Evolutionary conservation across 371 early-diverging fungal genomes (phyloP).

Genomic region (Basidiobolus meristosporus): DNA sequence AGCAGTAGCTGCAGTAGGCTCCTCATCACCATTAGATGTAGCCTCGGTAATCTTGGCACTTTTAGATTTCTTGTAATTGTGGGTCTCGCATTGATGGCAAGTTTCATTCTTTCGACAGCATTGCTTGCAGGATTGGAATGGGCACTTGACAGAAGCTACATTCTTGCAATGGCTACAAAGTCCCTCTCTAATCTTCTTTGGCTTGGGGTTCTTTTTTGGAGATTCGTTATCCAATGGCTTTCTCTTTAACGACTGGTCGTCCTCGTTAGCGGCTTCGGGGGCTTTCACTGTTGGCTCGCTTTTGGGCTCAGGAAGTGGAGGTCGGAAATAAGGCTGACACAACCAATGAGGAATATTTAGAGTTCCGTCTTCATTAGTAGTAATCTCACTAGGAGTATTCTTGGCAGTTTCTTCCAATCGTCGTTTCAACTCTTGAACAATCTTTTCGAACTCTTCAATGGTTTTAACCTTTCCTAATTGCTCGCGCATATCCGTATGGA

Average conservation of each 20-base stretch:
- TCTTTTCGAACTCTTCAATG: conserved; percentile 32
- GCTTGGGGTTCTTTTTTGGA: too few relatives aligned
- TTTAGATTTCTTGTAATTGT: too few relatives aligned
- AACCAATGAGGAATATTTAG: conserved; percentile 52
- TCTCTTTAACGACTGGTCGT: too few relatives aligned
- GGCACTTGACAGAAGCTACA: background rate
- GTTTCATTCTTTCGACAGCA: background rate
- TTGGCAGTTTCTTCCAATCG: conserved; percentile 14
- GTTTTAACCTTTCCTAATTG: conserved; percentile 36
- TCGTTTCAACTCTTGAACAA: conserved; percentile 34
- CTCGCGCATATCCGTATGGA: conserved; percentile 59
- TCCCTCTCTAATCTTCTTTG: background rate
- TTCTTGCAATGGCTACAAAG: background rate
- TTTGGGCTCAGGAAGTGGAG: conserved; percentile 9
- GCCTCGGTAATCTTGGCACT: too few relatives aligned
- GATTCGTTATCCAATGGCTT: background rate
- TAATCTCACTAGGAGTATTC: conserved; percentile 10
- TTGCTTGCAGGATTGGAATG: background rate
- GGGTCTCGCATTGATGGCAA: too few relatives aligned
- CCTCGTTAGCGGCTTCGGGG: too few relatives aligned
- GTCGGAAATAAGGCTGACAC: conserved; percentile 54
- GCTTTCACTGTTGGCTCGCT: too few relatives aligned
- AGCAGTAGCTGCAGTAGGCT: too few relatives aligned
- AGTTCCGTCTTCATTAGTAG: conserved; percentile 34
- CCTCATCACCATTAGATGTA: too few relatives aligned